phyloP scores from a whole-genome alignment of 257 asterid species.

The Nyctanthes arbortristis region DNA sequence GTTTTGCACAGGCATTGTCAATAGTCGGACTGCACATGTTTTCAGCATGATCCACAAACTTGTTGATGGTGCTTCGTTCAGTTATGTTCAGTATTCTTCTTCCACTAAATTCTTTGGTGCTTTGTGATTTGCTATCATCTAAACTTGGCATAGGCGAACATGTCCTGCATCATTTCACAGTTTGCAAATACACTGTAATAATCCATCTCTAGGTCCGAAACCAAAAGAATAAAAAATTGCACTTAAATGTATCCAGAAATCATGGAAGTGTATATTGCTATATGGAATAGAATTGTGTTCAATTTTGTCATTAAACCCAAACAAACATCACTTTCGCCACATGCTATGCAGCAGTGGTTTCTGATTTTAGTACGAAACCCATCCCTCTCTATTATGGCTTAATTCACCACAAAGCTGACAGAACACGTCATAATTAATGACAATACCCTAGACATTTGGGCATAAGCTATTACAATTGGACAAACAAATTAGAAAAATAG shows the following conservation, averaged over 20 bases:
- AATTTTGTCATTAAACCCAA: neutral
- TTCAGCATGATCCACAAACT: constrained; percentile 28
- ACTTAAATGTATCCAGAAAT: neutral
- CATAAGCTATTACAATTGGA: no score
- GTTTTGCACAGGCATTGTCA: constrained; percentile 13
- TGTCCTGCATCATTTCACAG: constrained; percentile 43
- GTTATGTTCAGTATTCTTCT: constrained; percentile 12
- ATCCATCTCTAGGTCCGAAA: neutral
- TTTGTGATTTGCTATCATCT: constrained; percentile 18
- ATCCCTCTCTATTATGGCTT: no score
- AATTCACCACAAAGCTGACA: neutral
- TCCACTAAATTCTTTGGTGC: constrained; percentile 15
- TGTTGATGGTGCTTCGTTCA: constrained; percentile 1
- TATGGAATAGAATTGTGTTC: neutral
- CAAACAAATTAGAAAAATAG: no score
- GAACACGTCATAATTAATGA: neutral
- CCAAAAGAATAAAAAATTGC: constrained; percentile 24
- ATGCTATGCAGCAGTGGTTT: no score
- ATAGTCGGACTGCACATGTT: constrained; percentile 13
- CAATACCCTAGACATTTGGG: neutral
- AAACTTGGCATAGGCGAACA: constrained; percentile 21
- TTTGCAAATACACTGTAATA: constrained; percentile 1
- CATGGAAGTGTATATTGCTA: neutral
- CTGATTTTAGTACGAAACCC: no score
- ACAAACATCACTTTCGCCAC: neutral